These are phyloP conservation scores for Durotheca rogersii DNA, from an alignment of 495 filamentous ascomycete genomes.

Conservation along the genomic window DNA sequence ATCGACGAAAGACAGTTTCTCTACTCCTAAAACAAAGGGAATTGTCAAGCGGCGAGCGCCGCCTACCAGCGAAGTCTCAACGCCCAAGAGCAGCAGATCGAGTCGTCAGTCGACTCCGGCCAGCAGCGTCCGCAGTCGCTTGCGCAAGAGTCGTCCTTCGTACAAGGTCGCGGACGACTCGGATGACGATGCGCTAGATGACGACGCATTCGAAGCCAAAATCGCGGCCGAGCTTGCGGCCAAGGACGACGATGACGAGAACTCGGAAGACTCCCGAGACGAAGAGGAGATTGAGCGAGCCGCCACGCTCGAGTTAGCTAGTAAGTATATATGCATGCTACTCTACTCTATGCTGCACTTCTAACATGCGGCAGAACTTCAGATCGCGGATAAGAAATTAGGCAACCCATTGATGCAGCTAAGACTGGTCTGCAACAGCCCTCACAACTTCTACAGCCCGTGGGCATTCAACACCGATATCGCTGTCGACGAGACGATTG, in stretches of 20 bases:
- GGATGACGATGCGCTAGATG: constrained; percentile 72
- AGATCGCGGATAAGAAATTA: constrained; percentile 88
- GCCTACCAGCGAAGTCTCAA: constrained; percentile 33
- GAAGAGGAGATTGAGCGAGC: constrained; percentile 66
- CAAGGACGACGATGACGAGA: constrained; percentile 58
- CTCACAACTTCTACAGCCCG: constrained; percentile 96
- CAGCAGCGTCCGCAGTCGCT: constrained; percentile 47
- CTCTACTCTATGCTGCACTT: neutral
- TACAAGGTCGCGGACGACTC: constrained; percentile 53
- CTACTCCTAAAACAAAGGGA: constrained; percentile 28
- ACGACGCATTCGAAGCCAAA: constrained; percentile 70
- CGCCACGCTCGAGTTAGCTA: constrained; percentile 76
- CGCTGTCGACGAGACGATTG: constrained; percentile 70
- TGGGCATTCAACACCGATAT: constrained; percentile 59
- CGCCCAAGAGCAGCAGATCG: constrained; percentile 68
- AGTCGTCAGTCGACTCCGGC: constrained; percentile 71
- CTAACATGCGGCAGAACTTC: constrained; percentile 56
- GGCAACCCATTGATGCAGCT: constrained; percentile 95
- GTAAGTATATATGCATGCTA: constrained; percentile 53
- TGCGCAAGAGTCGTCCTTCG: constrained; percentile 41
- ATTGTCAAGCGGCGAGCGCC: constrained; percentile 49
- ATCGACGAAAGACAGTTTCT: constrained; percentile 16
- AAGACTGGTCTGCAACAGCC: constrained; percentile 85
- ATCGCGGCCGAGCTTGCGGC: constrained; percentile 60
- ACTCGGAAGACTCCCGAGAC: constrained; percentile 42